Base-by-base conservation (phyloP, 2,329 filamentous ascomycete species). In the Beauveria rudraprayagi region DNA sequence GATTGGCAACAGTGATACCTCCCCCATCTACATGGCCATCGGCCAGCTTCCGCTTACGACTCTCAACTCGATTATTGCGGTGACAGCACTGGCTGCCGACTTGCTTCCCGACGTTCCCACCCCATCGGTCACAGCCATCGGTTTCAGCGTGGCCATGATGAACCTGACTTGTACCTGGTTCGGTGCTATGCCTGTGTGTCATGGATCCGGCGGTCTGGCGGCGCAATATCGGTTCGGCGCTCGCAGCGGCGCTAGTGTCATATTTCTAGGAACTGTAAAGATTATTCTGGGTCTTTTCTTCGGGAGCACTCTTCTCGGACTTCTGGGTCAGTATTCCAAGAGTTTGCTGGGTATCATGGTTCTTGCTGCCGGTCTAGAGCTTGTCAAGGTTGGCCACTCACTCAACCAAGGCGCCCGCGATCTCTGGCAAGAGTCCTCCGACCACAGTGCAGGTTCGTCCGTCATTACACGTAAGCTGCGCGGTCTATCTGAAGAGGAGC, bases 121-220 rank as follows among this genome's bases (percentile, higher is more conserved):
- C 0, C 91, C 91, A 0, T 85, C 84, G 0, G 87, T 91, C 6
- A 93, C 91, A 0, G 80, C 86, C 0, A 79, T 97, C 34, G 93
- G 92, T 1, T 72, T 92, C 63, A 96, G 91, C 60, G 90, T 97
- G 4, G 87, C 88, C 0, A 68, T 79, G 2, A 95, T 96, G 84
- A 97, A 97, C 70, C 77, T 97, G 3, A 72, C 89, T 1, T 89
- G 89, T 17, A 92, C 90, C 68, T 96, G 91, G 90, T 95, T 96
- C 68, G 92, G 92, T 53, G 89, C 89, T 5, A 97, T 97, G 94
- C 94, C 93, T 3, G 86, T 94, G 4, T 97, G 94, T 70, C 94
- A 97, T 71, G 93, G 93, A 5, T 91, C 91, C 0, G 93, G 93
- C 2, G 93, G 93, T 0, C 78, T 97, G 0, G 94, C 94, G 5